Evolutionary conservation across 805 yeast genomes (phyloP), one percentile per base, ranked within the genome.

Genomic region (Ogataea populi-albae): DNA sequence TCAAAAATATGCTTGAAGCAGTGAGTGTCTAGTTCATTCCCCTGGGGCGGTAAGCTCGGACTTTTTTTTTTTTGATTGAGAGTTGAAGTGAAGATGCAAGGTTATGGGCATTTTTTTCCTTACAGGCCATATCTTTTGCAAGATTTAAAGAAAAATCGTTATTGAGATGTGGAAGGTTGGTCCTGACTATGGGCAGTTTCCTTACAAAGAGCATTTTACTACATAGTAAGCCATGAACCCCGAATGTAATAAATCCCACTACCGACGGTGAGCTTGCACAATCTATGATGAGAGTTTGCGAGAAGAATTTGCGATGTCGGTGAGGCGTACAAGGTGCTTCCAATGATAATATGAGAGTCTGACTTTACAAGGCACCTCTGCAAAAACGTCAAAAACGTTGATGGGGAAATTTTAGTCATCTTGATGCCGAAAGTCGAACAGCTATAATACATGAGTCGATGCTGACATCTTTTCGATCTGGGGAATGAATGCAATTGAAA

Each of bases 381-480:
- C 26, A 45, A 74, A 4, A 72, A 49, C 38, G 65, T 77, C 9
- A 55, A 61, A 28, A 80, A n/a, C n/a, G n/a, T n/a, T n/a, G n/a
- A n/a, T n/a, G 81, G 22, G 81, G 81, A 9, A 69, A 68, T 2
- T 75, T 73, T 41, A 65, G 74, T 4, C 79, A 75, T 45, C 65
- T 73, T 16, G 81, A 75, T 49, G 73, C 78, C 9, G 29, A 31
- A 8, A 27, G 40, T n/a, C 34, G 31, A 17, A 71, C 64, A 35
- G 75, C 77, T 1, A 61, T 73, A 68, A 71, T 4, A 66, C 71
- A 43, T 75, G 80, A 80, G 62, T 71, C 19, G 74, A 75, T 3
- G 72, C 68, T 25, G 65, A 68, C 35, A 46, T 47, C 4, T 52
- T 51, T 2, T 67, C 73, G 4, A 52, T 74, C 26, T 76, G 77